Conservation (phyloP, 495 filamentous ascomycete genomes). For the Penicillium dipodomyicola region DNA sequence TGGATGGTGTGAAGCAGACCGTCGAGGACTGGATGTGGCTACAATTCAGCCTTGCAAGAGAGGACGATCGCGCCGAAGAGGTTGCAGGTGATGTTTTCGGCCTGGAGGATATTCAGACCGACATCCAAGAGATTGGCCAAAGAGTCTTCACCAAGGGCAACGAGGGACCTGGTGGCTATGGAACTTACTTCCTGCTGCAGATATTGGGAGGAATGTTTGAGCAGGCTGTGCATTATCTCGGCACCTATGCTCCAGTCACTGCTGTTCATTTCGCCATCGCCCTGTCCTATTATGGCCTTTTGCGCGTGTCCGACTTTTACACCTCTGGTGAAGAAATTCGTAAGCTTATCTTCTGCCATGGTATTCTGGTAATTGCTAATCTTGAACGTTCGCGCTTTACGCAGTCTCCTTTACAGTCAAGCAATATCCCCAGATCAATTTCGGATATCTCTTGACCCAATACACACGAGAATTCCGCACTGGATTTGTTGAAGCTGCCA, state of each 20-base stretch:
- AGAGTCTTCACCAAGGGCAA: constrained; percentile 76
- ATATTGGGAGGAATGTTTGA: constrained; percentile 93
- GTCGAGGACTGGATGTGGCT: constrained; percentile 98
- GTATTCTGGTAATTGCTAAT: constrained; percentile 32
- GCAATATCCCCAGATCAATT: constrained; percentile 84
- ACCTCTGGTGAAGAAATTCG: constrained; percentile 68
- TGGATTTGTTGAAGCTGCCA: constrained; percentile 77
- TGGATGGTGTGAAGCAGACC: constrained; percentile 75
- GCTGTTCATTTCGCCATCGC: constrained; percentile 94
- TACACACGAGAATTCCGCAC: constrained; percentile 96
- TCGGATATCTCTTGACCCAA: constrained; percentile 85
- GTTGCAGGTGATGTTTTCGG: constrained; percentile 85
- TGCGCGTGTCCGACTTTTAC: constrained; percentile 76
- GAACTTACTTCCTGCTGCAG: constrained; percentile 88
- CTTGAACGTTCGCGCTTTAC: not conserved
- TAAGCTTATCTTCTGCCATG: constrained; percentile 35
- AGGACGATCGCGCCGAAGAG: constrained; percentile 78
- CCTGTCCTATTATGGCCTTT: constrained; percentile 83
- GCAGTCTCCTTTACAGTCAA: constrained; percentile 68
- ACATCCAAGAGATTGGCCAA: constrained; percentile 81
- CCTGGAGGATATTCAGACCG: constrained; percentile 79
- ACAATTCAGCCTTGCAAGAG: constrained; percentile 86
- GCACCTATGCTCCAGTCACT: constrained; percentile 81
- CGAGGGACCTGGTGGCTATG: constrained; percentile 72
- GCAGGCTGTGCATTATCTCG: constrained; percentile 86